A percentile compares a stretch with the other conserved stretches of the same genome.
These are phyloP conservation scores for Mycena metata DNA, from an alignment of 768 basidiomycete genomes.

Conservation along the genomic window DNA sequence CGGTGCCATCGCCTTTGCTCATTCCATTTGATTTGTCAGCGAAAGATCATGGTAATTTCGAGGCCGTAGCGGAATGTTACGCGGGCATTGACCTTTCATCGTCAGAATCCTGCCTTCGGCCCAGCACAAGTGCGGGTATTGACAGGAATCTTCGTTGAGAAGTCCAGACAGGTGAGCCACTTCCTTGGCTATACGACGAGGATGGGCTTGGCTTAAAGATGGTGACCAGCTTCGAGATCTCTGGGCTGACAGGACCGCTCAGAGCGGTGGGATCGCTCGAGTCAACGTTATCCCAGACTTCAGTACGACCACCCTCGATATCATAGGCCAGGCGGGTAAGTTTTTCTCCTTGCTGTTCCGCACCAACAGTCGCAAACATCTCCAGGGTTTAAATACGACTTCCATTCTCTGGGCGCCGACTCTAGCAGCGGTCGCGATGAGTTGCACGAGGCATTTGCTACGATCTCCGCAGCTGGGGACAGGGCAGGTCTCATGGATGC, in stretches of 20 bases:
- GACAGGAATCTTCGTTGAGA: slow-evolving; percentile 13
- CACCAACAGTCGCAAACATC: slow-evolving; percentile 43
- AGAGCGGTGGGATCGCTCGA: slow-evolving; percentile 28
- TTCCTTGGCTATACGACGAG: no score
- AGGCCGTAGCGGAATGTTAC: no score
- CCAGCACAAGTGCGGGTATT: slow-evolving; percentile 10
- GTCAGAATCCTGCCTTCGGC: slow-evolving; percentile 23
- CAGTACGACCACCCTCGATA: slow-evolving; percentile 66
- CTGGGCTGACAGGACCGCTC: slow-evolving; percentile 43
- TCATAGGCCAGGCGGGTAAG: slow-evolving; percentile 68
- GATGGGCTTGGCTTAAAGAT: no score
- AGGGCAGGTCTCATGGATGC: background rate
- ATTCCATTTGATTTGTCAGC: background rate
- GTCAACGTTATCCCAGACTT: slow-evolving; percentile 67
- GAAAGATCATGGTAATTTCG: slow-evolving; percentile 12
- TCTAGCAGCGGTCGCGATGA: slow-evolving; percentile 2
- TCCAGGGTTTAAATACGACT: slow-evolving; percentile 35
- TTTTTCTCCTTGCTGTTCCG: slow-evolving; percentile 51
- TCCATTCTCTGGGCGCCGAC: slow-evolving; percentile 26
- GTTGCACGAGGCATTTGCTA: slow-evolving; percentile 6
- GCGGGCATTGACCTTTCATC: no score
- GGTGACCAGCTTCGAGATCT: slow-evolving; percentile 51
- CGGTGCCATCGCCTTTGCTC: background rate
- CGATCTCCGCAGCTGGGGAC: background rate
- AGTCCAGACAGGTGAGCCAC: slow-evolving; percentile 8